Evolutionary conservation across 2,329 filamentous ascomycete species (phyloP), one percentile per base, ranked within the genome.

Genomic region (Fusarium cicatricum): DNA sequence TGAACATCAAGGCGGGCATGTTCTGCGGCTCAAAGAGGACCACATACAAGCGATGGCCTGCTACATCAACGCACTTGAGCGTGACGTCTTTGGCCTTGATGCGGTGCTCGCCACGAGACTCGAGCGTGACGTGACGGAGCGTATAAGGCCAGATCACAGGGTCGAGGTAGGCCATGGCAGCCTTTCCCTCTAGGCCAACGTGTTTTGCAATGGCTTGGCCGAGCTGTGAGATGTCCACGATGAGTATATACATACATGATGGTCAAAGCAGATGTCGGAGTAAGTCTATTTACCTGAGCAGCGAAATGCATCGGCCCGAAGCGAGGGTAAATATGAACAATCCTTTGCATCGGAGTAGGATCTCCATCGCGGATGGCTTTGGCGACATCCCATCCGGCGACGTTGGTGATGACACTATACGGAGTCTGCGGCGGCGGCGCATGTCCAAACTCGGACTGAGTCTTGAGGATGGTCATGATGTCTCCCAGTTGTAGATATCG

Each of bases 271-370:
- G 8, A 15, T 12, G 19, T 10, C 5, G 8, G 17, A 42, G 8
- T 14, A 9, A 15, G 11, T 28, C 64, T 55, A 79, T 28, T 64
- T 55, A 79, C 78, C 63, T 69, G 52, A 3, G 68, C 70, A 15
- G 71, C 67, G 26, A 66, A 66, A 1, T 74, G 71, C n/a, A 72
- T 78, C 1, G 80, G 79, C 1, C 67, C 58, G 53, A 82, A 79
- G 4, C 80, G 76, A 11, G 80, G 80, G 41, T 82, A 82, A 23
- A 82, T 72, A 50, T 78, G 75, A 43, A 72, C 71, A 2, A 82
- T 38, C 15, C 45, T 67, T 29, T 66, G 39, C n/a, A 80, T 46
- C 2, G 76, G 42, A 11, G 63, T 50, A 23, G 52, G 58, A 44
- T 81, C 78, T 14, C 78, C 78, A 8, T 80, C 74, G 9, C 79